A percentile compares a stretch with the other conserved stretches of the same genome.
Evolutionary conservation across 1,139 yeast species (phyloP).

Genomic region (Schizosaccharomyces versatilis): DNA sequence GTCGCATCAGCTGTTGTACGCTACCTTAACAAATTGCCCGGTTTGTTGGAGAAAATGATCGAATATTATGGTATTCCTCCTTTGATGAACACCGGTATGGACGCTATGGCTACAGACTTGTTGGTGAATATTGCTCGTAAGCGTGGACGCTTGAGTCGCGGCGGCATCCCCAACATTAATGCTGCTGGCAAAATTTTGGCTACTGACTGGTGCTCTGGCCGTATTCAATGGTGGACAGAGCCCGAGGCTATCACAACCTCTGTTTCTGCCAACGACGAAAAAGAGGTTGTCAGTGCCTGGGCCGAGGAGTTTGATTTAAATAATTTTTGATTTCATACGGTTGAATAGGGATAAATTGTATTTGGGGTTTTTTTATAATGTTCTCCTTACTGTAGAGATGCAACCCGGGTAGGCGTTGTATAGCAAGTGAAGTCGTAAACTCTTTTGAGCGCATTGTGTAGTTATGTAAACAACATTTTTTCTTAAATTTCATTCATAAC

Average conservation of each 20-base stretch:
- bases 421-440: too few species aligned
- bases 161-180: constrained; percentile 76
- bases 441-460: too few species aligned
- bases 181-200: constrained; percentile 68
- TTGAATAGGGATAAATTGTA: too few species aligned
- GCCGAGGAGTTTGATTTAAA: constrained; percentile 84
- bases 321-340: constrained; percentile 24
- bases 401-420: too few species aligned
- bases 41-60: constrained; percentile 53
- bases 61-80: constrained; percentile 61
- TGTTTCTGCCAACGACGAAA: constrained; percentile 34
- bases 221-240: constrained; percentile 56
- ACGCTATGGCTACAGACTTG: constrained; percentile 35
- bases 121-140: constrained; percentile 81
- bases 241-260: constrained; percentile 17
- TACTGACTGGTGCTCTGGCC: constrained; percentile 94
- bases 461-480: too few species aligned
- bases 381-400: too few species aligned
- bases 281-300: constrained; percentile 74
- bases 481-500: too few species aligned
- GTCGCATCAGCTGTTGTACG: constrained; percentile 60
- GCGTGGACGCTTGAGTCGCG: constrained; percentile 77
- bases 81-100: constrained; percentile 27
- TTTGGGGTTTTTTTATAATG: too few species aligned
- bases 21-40: constrained; percentile 40